Conservation (phyloP, 441 rosid species). For the Dalechampia spathulata region DNA sequence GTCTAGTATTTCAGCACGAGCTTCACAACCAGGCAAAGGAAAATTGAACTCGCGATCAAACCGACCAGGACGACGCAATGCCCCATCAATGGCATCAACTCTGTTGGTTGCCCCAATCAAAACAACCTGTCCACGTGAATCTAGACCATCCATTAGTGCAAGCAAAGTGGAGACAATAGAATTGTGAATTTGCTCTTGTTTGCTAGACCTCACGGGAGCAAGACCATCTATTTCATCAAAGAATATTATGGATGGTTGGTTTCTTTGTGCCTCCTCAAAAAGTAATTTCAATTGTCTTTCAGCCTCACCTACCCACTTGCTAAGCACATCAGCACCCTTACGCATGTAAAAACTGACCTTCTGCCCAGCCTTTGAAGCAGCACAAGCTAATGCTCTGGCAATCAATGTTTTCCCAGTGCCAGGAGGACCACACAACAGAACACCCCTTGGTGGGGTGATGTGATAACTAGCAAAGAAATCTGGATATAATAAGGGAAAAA, state of each 20-base stretch:
- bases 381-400: slow-evolving; percentile 99
- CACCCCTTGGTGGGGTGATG: slow-evolving; percentile 99
- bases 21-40: slow-evolving; percentile 98
- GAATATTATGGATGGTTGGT: slow-evolving; percentile 97
- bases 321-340: slow-evolving; percentile 99
- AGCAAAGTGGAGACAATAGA: slow-evolving; percentile 97
- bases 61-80: slow-evolving; percentile 98
- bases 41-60: slow-evolving; percentile 98
- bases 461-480: slow-evolving; percentile 96
- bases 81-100: slow-evolving; percentile 99
- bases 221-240: slow-evolving; percentile 99
- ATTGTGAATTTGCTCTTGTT: slow-evolving; percentile 99
- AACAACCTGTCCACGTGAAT: slow-evolving; percentile 99
- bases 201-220: slow-evolving; percentile 99
- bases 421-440: slow-evolving; percentile 98
- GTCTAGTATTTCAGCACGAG: slow-evolving; percentile 92
- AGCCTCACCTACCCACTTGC: slow-evolving; percentile 99
- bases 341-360: slow-evolving; percentile 99
- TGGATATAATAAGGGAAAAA: slow-evolving; percentile 93
- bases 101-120: slow-evolving; percentile 99
- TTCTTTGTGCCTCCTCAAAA: slow-evolving; percentile 97
- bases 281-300: slow-evolving; percentile 96
- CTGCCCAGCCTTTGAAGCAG: slow-evolving; percentile 99
- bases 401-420: slow-evolving; percentile 99
- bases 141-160: slow-evolving; percentile 99